Base-by-base conservation (phyloP, 139 green algal genomes). In the Medakamo hakoo region DNA sequence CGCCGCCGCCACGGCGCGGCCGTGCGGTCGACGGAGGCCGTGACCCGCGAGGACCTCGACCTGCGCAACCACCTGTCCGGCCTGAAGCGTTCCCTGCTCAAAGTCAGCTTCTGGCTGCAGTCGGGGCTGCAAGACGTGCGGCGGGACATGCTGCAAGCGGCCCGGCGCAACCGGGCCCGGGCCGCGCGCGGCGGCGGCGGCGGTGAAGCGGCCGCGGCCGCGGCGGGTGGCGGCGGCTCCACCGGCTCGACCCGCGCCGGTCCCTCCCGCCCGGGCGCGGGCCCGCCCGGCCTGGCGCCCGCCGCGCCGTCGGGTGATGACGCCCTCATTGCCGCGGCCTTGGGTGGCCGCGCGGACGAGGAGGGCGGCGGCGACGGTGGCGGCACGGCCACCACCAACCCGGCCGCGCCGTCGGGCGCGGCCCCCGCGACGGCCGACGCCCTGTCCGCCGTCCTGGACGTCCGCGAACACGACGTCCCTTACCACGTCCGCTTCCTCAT, bases 61-160 rank as follows among this genome's bases (percentile, higher is more conserved):
- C 76, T 98, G 78, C 80, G 95, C 57, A 98, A 98, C 73, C 92
- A 98, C 80, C 77, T 98, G 57, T 86, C 80, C 1, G 92, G 92
- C 2, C 69, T 94, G 4, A 69, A 88, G 72, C 83, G 85, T 23
- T 73, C 73, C 57, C 78, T 96, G 67, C 79, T 98, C 14, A 91
- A 93, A 71, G 48, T 98, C 2, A 77, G 30, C 57, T 96, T 94
- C 71, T 82, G 68, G 60, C 95, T 83, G 26, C 72, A 85, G 25
- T 80, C 94, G 56, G 74, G 89, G 63, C 78, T 97, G 32, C 29
- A 30, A 30, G 20, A 58, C 30, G 60, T 65, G 29, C 29, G 21
- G 32, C 23, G 59, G 59, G 29, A 64, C 32, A 4, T 24, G 29
- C 31, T 30, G 30, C 30, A 3, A 21, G 40, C 40, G 9, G 40